phyloP scores from a whole-genome alignment of 768 basidiomycete species.

The Zangia roseola region DNA sequence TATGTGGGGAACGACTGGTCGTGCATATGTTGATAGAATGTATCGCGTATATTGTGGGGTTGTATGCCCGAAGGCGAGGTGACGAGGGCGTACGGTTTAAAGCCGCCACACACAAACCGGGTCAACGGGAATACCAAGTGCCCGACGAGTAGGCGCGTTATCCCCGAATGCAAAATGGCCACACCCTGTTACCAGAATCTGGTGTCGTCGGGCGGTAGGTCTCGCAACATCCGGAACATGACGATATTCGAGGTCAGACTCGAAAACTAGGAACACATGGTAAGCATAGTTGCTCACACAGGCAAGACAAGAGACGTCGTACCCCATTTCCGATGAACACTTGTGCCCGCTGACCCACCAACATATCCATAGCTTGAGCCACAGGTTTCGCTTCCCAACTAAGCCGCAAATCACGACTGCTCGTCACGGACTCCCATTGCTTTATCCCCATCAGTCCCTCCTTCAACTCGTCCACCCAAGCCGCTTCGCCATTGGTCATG shows the following conservation, averaged over 20 bases:
- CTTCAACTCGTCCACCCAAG: slow-evolving; percentile 50
- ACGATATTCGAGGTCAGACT: slow-evolving; percentile 49
- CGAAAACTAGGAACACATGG: slow-evolving; percentile 37
- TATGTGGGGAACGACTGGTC: too few species aligned
- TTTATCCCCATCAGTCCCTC: slow-evolving; percentile 35
- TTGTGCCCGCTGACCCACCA: slow-evolving; percentile 61
- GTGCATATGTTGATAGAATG: too few species aligned
- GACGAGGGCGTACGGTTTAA: too few species aligned
- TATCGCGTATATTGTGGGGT: too few species aligned
- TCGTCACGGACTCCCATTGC: slow-evolving; percentile 50
- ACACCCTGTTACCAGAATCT: slow-evolving; percentile 38
- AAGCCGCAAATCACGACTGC: slow-evolving; percentile 53
- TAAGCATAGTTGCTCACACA: neutral
- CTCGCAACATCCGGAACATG: slow-evolving; percentile 41
- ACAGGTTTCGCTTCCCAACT: slow-evolving; percentile 56
- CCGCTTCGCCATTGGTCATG: slow-evolving; percentile 58
- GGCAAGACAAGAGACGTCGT: slow-evolving; percentile 25
- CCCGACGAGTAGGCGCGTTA: too few species aligned
- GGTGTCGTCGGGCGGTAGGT: slow-evolving; percentile 35
- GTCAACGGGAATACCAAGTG: too few species aligned
- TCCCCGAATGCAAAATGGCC: neutral
- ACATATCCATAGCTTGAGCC: slow-evolving; percentile 65
- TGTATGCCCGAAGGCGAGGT: too few species aligned
- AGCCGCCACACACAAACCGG: too few species aligned
- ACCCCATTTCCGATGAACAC: slow-evolving; percentile 73